A percentile compares a stretch with the other conserved stretches of the same genome.
phyloP scores from a whole-genome alignment of 257 asterid genomes.

The Craterostigma plantagineum region DNA sequence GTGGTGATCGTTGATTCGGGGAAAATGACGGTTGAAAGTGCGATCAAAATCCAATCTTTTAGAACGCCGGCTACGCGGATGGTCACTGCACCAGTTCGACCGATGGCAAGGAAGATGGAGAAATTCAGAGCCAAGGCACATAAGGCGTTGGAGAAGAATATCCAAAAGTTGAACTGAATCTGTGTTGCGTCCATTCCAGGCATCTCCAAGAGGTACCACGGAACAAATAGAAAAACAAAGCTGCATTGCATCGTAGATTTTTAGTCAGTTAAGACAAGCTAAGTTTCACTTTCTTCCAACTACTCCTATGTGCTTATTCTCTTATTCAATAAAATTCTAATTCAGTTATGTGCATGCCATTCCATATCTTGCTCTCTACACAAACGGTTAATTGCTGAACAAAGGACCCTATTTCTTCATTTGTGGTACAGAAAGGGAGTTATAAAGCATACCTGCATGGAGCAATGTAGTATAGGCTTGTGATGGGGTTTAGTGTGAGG shows the following conservation, averaged over 20 bases:
- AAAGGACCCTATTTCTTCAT: not conserved
- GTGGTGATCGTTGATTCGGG: conserved; percentile 84
- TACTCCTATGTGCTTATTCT: no score
- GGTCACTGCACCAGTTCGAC: conserved; percentile 98
- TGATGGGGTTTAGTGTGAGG: conserved; percentile 54
- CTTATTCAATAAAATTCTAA: no score
- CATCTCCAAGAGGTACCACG: conserved; percentile 95
- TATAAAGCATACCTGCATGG: conserved; percentile 52
- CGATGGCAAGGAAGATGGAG: conserved; percentile 84
- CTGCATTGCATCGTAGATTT: conserved; percentile 35
- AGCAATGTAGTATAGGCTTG: conserved; percentile 71
- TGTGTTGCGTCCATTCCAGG: conserved; percentile 87
- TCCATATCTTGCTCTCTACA: no score
- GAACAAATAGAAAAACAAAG: conserved; percentile 76
- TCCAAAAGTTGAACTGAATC: conserved; percentile 76
- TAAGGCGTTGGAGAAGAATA: conserved; percentile 94
- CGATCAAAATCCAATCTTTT: conserved; percentile 95
- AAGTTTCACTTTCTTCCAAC: not conserved
- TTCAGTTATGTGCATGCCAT: no score
- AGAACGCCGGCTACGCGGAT: conserved; percentile 93
- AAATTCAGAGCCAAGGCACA: conserved; percentile 90
- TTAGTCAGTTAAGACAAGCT: not conserved
- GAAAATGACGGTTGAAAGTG: conserved; percentile 79
- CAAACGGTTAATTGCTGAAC: no score
- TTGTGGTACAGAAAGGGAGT: conserved; percentile 3